These are phyloP conservation scores for Fallopia convolvulus DNA, from an alignment of 148 eudicot genomes.

Conservation along the genomic window DNA sequence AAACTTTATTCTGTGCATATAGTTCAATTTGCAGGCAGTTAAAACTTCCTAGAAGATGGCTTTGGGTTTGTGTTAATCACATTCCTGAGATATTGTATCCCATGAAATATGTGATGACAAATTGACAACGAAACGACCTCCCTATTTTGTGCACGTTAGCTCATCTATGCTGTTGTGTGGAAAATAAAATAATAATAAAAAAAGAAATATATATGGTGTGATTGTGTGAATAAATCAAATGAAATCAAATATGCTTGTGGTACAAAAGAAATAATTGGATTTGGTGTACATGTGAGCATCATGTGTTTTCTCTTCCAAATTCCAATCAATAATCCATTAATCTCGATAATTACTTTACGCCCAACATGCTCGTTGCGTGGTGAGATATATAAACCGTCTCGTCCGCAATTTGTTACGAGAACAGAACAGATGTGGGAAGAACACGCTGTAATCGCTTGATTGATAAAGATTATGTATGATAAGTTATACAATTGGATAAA, in stretches of 20 bases:
- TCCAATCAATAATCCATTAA: neutral
- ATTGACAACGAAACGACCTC: too few species aligned
- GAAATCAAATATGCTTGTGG: neutral
- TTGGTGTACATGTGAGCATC: neutral
- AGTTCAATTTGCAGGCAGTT: too few species aligned
- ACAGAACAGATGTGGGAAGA: neutral
- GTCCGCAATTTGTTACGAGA: neutral
- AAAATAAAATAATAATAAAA: neutral
- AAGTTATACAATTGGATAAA: neutral
- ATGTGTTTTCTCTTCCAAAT: neutral
- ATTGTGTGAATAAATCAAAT: too few species aligned
- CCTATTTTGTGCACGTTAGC: neutral
- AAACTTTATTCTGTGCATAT: neutral
- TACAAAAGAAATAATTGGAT: neutral
- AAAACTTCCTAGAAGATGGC: too few species aligned
- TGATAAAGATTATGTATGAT: neutral
- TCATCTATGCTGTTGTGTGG: neutral
- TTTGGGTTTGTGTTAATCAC: too few species aligned
- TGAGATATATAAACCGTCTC: neutral
- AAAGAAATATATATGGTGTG: neutral
- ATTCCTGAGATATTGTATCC: too few species aligned
- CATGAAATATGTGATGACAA: too few species aligned
- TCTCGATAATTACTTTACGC: neutral
- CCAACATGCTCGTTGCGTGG: constrained; percentile 3
- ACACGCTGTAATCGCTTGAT: neutral